Percentiles rank a stretch among this genome's conserved stretches.
These are phyloP conservation scores for Begonia fuchsioides DNA, from an alignment of 306 rosid species.

Conservation along the genomic window DNA sequence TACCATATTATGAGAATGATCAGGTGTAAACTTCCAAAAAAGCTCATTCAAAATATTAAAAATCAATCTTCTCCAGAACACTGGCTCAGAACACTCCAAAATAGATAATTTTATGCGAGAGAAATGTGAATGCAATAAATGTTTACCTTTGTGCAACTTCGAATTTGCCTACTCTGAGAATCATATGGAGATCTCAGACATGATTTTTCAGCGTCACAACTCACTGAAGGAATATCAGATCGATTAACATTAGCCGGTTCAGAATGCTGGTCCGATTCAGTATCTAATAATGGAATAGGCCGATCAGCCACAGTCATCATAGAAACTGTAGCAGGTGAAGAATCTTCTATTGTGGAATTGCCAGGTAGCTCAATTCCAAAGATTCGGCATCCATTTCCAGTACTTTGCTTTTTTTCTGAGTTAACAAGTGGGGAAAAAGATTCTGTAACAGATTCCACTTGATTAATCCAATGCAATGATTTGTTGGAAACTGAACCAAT, in stretches of 20 bases:
- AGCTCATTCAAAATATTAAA: no score
- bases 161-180: slow-evolving; percentile 75
- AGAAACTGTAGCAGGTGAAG: slow-evolving; percentile 29
- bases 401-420: slow-evolving; percentile 50
- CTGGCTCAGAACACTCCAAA: no score
- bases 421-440: slow-evolving; percentile 37
- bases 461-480: slow-evolving; percentile 56
- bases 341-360: slow-evolving; percentile 45
- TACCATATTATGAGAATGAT: no score
- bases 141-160: slow-evolving; percentile 94
- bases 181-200: slow-evolving; percentile 70
- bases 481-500: no score
- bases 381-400: slow-evolving; percentile 69
- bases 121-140: no score
- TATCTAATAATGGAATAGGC: slow-evolving; percentile 41
- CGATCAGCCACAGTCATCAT: slow-evolving; percentile 39
- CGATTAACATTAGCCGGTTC: slow-evolving; percentile 80
- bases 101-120: no score
- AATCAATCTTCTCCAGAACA: no score
- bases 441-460: slow-evolving; percentile 44
- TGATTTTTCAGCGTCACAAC: slow-evolving; percentile 89
- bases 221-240: slow-evolving; percentile 68
- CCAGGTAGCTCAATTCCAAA: slow-evolving; percentile 81
- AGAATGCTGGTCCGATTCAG: slow-evolving; percentile 65
- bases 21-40: no score